Conservation (phyloP, 2,329 filamentous ascomycete species). For the Pseudopithomyces maydicus region DNA sequence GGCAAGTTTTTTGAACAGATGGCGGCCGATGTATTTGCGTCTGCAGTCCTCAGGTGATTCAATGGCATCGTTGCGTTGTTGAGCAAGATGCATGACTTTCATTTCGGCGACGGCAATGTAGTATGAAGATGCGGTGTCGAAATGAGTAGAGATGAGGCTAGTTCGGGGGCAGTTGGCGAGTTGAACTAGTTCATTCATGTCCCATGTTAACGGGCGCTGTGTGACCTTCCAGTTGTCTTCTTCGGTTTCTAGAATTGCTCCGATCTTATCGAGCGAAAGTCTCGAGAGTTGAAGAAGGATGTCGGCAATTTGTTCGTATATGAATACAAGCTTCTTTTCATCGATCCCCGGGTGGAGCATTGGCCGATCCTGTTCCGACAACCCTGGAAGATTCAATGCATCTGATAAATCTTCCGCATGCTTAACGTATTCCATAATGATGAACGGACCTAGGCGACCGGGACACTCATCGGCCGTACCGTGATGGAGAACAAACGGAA, state of each 20-base stretch:
- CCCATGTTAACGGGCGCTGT: conserved; percentile 17
- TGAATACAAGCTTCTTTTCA: conserved; percentile 16
- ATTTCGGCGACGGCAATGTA: conserved; percentile 42
- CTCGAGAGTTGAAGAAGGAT: conserved; percentile 48
- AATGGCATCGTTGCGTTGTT: conserved; percentile 48
- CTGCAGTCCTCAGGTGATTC: conserved; percentile 31
- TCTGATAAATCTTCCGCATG: conserved; percentile 10
- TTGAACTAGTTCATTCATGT: conserved; percentile 10
- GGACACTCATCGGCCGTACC: conserved; percentile 9
- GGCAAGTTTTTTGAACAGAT: conserved; percentile 38
- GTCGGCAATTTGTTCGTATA: conserved; percentile 50
- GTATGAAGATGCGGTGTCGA: conserved; percentile 3
- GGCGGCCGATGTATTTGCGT: conserved; percentile 22
- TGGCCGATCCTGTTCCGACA: conserved; percentile 25
- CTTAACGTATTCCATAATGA: conserved; percentile 39
- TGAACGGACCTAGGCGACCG: conserved; percentile 38
- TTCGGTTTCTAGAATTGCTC: conserved; percentile 28
- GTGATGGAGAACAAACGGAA: conserved; percentile 9
- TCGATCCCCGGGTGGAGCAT: conserved; percentile 40
- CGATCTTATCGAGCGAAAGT: conserved; percentile 46
- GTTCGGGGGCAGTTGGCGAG: conserved; percentile 5
- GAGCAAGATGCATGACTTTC: conserved; percentile 47
- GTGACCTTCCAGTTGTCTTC: conserved; percentile 32
- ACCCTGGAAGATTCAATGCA: conserved; percentile 31
- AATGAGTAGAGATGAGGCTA: background rate